Base-by-base conservation (phyloP, 192 early-diverging fungal genomes). In the Coemansia sp. region DNA sequence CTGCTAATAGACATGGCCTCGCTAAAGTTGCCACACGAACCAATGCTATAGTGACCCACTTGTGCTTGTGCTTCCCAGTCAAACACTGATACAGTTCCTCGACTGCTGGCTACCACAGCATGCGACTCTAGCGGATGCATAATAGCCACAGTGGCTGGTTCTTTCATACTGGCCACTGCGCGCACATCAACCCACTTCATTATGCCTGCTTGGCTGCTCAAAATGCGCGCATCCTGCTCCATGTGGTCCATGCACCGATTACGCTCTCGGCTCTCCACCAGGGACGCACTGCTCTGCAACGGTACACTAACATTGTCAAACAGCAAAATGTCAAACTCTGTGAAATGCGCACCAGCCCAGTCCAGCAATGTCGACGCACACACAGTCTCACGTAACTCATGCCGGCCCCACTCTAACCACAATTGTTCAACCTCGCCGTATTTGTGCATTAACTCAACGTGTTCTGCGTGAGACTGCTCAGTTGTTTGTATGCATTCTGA, bases 51-150 rank as follows among this genome's bases (percentile, higher is more conserved):
- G 28, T 75, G 72, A 7, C 60, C 73, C 1, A 80, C 75, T 57
- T 73, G 76, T 54, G 68, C 65, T 3, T 65, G 60, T 52, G 46
- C 46, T 40, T 83, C 77, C 77, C 77, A 80, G 70, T 83, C 77
- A 20, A 64, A 83, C 57, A 80, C 69, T 4, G 60, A 62, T 0
- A 83, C 73, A 46, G 76, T 85, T 31, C 90, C 85, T 47, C 84
- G 82, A 23, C 85, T 83, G 66, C 92, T 89, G 8, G 92, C 88
- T 38, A 87, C 87, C 2, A 94, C 78, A 36, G 94, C 77, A 72
- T 96, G 91, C 17, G 89, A 86, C 71, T 97, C 94, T 66, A 88
- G 92, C 49, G 88, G 86, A 69, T 98, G 96, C 78, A 95, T 88
- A 2, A 86, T 67, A 20, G 79, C 69, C 10, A 63, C 49, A 15